Evolutionary conservation across 768 basidiomycete species (phyloP).

Genomic region (Boletus sp.): DNA sequence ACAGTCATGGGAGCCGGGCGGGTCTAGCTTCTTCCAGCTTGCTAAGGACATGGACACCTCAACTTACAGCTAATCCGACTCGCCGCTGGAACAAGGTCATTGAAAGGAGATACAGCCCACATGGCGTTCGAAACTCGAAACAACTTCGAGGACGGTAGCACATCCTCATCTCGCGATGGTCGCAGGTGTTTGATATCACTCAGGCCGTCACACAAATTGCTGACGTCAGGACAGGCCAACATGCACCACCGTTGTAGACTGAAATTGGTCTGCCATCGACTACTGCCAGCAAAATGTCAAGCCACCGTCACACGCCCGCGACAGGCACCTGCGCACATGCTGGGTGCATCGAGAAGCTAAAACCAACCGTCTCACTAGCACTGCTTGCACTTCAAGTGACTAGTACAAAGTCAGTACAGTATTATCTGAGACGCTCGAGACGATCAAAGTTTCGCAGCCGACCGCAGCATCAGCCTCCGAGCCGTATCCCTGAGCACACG

Average conservation of each 20-base stretch:
- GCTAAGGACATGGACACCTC: not conserved
- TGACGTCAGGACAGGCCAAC: too few species aligned
- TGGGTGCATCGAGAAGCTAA: too few species aligned
- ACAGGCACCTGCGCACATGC: too few species aligned
- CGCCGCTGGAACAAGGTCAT: too few species aligned
- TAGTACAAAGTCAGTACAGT: not conserved
- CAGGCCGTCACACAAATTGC: too few species aligned
- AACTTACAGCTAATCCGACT: not conserved
- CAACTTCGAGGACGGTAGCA: not conserved
- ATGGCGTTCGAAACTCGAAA: not conserved
- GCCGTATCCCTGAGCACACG: conserved; percentile 54
- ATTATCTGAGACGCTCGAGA: not conserved
- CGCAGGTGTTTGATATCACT: not conserved
- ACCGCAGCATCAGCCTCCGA: conserved; percentile 17
- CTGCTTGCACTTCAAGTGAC: too few species aligned
- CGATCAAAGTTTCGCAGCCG: conserved; percentile 30
- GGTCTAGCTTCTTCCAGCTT: not conserved
- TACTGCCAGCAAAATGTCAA: too few species aligned
- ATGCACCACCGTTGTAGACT: too few species aligned
- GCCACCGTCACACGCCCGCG: too few species aligned
- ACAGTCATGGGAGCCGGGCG: not conserved
- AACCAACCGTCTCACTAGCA: too few species aligned
- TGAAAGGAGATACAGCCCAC: not conserved
- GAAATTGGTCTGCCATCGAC: too few species aligned
- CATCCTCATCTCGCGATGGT: not conserved